A percentile compares a stretch with the other conserved stretches of the same genome.
These are phyloP conservation scores for Metschnikowia dekortorum DNA, from an alignment of 805 yeast species.

Conservation along the genomic window DNA sequence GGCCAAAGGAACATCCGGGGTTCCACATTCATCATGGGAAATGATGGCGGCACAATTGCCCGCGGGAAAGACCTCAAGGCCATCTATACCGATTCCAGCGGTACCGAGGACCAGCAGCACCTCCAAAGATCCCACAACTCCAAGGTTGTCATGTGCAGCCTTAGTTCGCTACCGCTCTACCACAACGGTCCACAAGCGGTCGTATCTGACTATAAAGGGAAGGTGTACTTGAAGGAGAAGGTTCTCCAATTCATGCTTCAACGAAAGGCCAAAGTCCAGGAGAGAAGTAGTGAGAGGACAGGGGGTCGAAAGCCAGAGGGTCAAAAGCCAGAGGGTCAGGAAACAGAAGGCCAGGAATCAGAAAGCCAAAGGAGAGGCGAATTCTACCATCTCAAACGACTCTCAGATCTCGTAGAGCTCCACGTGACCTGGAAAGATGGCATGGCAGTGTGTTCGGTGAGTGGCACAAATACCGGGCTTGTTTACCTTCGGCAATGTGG, in stretches of 20 bases:
- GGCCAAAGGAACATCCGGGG: neutral
- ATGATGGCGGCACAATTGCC: slow-evolving; percentile 74
- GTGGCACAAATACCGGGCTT: slow-evolving; percentile 19
- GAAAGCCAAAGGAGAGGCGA: no score
- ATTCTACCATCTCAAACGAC: slow-evolving; percentile 9
- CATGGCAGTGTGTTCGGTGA: slow-evolving; percentile 30
- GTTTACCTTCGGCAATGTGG: slow-evolving; percentile 37
- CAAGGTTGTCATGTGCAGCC: slow-evolving; percentile 47
- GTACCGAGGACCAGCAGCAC: slow-evolving; percentile 13
- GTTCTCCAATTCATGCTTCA: slow-evolving; percentile 51
- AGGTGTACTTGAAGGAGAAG: slow-evolving; percentile 59
- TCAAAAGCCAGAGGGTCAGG: neutral
- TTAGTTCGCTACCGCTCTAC: slow-evolving; percentile 40
- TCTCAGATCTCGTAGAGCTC: slow-evolving; percentile 14
- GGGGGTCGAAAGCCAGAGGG: neutral
- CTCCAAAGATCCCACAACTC: slow-evolving; percentile 19
- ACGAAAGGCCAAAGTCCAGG: slow-evolving; percentile 21
- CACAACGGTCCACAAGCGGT: slow-evolving; percentile 36
- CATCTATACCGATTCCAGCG: slow-evolving; percentile 15
- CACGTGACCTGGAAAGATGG: slow-evolving; percentile 11
- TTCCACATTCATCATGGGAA: slow-evolving; percentile 22
- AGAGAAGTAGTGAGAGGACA: no score
- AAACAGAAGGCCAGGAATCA: neutral
- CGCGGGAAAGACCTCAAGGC: slow-evolving; percentile 48
- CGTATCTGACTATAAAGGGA: slow-evolving; percentile 67